Percentiles rank a stretch among this genome's conserved stretches.
phyloP scores from a whole-genome alignment of 73 alveolate species.

The Tetrahymena malaccensis region DNA sequence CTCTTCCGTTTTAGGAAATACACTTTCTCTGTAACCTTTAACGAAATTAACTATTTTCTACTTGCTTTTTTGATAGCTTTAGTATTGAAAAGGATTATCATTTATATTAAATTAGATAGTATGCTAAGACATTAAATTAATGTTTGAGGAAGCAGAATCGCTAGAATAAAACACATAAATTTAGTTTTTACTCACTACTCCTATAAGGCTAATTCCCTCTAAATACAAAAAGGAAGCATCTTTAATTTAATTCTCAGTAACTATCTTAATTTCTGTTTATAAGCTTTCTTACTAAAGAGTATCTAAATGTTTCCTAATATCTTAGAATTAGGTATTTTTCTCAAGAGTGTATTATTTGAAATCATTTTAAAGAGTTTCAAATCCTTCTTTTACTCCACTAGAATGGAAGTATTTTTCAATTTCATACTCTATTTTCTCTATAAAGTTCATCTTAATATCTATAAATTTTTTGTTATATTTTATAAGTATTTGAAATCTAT shows the following conservation, averaged over 20 bases:
- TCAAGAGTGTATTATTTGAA: not conserved
- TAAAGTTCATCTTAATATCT: not conserved
- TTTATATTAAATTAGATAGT: not conserved
- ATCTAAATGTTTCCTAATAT: not conserved
- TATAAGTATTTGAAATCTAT: not conserved
- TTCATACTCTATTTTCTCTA: not conserved
- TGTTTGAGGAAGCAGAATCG: not conserved
- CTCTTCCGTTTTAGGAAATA: not conserved
- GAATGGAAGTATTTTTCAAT: not conserved
- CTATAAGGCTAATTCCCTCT: not conserved
- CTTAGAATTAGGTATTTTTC: not conserved
- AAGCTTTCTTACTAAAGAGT: not conserved
- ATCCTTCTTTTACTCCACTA: not conserved
- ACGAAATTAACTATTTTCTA: not conserved
- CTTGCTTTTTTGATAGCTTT: not conserved
- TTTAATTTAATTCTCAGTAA: not conserved
- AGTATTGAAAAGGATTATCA: not conserved
- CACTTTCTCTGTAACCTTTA: not conserved
- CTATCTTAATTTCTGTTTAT: not conserved
- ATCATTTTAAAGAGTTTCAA: not conserved
- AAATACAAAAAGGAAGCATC: not conserved
- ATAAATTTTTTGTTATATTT: not conserved
- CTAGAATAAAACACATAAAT: not conserved
- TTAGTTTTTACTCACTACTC: not conserved
- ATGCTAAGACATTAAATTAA: not conserved